Percentiles rank a stretch among this genome's conserved stretches.
Evolutionary conservation across 2,329 filamentous ascomycete species (phyloP).

Genomic region (Teratosphaeria pseudoeucalypti): DNA sequence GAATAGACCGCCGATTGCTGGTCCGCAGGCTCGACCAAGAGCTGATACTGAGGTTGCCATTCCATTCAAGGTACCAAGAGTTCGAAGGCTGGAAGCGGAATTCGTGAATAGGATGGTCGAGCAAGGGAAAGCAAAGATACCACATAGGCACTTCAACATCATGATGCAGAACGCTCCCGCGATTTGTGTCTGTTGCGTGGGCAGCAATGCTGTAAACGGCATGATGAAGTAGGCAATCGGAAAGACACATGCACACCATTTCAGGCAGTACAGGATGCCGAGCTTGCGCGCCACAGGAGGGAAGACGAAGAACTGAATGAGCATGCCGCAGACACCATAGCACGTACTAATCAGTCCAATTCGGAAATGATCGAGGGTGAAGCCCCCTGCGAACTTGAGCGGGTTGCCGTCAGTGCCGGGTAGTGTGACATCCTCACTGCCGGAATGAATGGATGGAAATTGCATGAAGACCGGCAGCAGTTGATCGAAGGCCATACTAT

Average conservation of each 20-base stretch:
- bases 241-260: slow-evolving; percentile 54
- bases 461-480: slow-evolving; percentile 82
- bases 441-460: slow-evolving; percentile 41
- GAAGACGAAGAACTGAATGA: slow-evolving; percentile 80
- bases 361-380: slow-evolving; percentile 58
- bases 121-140: slow-evolving; percentile 82
- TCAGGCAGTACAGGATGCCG: slow-evolving; percentile 66
- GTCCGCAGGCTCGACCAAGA: slow-evolving; percentile 68
- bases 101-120: slow-evolving; percentile 87
- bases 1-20: slow-evolving; percentile 58
- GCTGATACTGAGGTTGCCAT: slow-evolving; percentile 76
- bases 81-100: slow-evolving; percentile 60
- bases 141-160: slow-evolving; percentile 60
- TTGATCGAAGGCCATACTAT: slow-evolving; percentile 78
- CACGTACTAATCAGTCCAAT: slow-evolving; percentile 81
- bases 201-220: slow-evolving; percentile 64
- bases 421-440: slow-evolving; percentile 29
- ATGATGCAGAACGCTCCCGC: slow-evolving; percentile 55
- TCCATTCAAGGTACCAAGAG: slow-evolving; percentile 84
- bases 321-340: slow-evolving; percentile 67
- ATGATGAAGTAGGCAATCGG: slow-evolving; percentile 71
- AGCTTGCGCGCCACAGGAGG: slow-evolving; percentile 61
- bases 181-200: slow-evolving; percentile 43
- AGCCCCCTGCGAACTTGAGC: slow-evolving; percentile 73
- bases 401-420: slow-evolving; percentile 47